Evolutionary conservation across 1,139 yeast species (phyloP), one percentile per base, ranked within the genome.

Genomic region (Kurtzmaniella quercitrusa): DNA sequence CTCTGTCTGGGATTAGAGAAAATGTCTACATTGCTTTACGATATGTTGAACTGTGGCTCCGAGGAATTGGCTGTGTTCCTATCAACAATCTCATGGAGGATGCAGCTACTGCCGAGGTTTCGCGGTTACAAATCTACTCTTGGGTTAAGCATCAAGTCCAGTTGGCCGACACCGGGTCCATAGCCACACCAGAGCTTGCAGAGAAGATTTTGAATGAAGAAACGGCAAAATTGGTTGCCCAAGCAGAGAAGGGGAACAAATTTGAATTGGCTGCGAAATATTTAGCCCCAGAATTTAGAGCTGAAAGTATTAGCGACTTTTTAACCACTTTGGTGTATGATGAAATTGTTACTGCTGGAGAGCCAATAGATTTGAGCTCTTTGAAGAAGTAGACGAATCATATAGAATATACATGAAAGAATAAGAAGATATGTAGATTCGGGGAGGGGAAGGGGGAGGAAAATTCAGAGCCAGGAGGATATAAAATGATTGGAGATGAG

Each of bases 31-130:
- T 53, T 41, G 58, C 56, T n/a, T 47, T 54, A 11, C 43, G 49
- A 42, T 54, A 54, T 41, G 49, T 54, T 38, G 58, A 54, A 43
- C 43, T 52, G 14, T 54, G 58, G 58, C 38, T 53, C 38, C 48
- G 56, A 29, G 57, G 57, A 16, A 19, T 46, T 25, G 58, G 58
- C 9, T 54, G 58, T 40, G 57, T 53, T 21, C 58, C 58, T 9
- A 54, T 54, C 41, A 54, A 53, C 43, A 44, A 49, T 40, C 47
- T 54, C 31, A 54, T 54, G 58, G 58, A 54, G 44, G 58, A 54
- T 44, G 58, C 58, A 1, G 58, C 58, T 9, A 54, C 58, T 10
- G 58, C 58, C 0, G 58, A 54, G 44, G 58, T 54, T n/a, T 54
- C 58, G 2, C 44, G 58, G 27, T 48, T 53, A 25, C 56, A 52